Percentiles rank a stretch among this genome's conserved stretches.
Evolutionary conservation across 768 basidiomycete species (phyloP).

Genomic region (Mycena alexandri): DNA sequence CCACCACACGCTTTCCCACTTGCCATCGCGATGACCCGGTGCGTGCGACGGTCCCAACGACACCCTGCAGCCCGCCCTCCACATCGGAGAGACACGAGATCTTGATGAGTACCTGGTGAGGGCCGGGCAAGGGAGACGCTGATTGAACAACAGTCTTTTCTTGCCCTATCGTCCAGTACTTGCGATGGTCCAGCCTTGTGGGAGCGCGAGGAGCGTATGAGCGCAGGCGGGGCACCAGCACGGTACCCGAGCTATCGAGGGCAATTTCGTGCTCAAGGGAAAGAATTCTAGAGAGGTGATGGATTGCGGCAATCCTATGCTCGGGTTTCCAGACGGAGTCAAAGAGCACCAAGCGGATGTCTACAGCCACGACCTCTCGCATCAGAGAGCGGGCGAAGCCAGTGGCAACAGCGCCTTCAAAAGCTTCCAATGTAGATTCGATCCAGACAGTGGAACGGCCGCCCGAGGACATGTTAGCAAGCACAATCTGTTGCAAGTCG

Average conservation of each 20-base stretch:
- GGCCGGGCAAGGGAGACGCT: neutral
- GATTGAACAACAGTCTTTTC: neutral
- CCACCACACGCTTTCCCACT: conserved; percentile 17
- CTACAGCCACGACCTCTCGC: neutral
- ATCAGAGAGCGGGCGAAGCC: conserved; percentile 1
- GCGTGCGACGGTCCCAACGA: conserved; percentile 15
- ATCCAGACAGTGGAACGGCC: neutral
- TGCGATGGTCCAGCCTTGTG: neutral
- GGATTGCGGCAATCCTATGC: neutral
- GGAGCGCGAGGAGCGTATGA: neutral
- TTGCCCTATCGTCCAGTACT: neutral
- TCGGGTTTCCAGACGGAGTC: neutral
- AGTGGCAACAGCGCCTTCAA: neutral
- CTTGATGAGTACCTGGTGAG: conserved; percentile 8
- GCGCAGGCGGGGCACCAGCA: neutral
- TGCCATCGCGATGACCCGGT: conserved; percentile 15
- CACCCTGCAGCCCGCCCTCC: conserved; percentile 21
- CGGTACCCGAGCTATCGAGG: neutral
- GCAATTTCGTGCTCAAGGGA: neutral
- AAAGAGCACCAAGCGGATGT: conserved; percentile 1
- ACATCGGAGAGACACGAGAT: conserved; percentile 17
- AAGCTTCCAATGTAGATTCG: neutral
- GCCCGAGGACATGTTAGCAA: neutral
- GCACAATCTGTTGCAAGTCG: neutral
- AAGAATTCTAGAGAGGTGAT: neutral